Evolutionary conservation across 2,329 filamentous ascomycete species (phyloP).

Genomic region (Leptographium galeiforme): DNA sequence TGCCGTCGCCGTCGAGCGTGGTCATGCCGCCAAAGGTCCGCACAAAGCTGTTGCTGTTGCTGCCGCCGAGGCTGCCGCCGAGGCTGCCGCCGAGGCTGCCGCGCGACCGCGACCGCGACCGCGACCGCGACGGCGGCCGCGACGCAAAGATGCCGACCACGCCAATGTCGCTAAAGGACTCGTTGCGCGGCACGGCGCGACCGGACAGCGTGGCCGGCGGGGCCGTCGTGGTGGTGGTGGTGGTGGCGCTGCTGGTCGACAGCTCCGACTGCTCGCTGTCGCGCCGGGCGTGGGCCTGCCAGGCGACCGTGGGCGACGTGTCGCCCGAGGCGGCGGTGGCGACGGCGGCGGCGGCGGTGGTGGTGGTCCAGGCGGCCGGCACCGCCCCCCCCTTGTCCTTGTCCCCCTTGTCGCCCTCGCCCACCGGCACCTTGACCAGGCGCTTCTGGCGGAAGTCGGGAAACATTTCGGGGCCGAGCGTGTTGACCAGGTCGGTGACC

Average conservation of each 20-base stretch:
- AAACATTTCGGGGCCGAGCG: constrained; percentile 88
- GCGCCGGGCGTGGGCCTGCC: constrained; percentile 6
- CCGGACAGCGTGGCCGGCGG: constrained; percentile 37
- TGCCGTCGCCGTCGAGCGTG: constrained; percentile 50
- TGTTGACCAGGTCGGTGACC: constrained; percentile 88
- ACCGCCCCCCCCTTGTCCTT: too few relatives aligned
- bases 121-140: constrained; percentile 61
- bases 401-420: constrained; percentile 14
- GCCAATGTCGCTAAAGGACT: constrained; percentile 84
- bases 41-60: constrained; percentile 28
- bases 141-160: constrained; percentile 84
- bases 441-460: constrained; percentile 80
- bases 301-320: background rate
- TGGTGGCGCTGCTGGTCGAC: constrained; percentile 20
- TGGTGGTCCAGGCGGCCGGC: too few relatives aligned
- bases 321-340: background rate
- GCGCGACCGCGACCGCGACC: constrained; percentile 61
- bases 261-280: constrained; percentile 29
- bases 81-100: constrained; percentile 57
- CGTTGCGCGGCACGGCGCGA: constrained; percentile 60
- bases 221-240: constrained; percentile 10
- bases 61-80: constrained; percentile 57
- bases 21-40: constrained; percentile 46
- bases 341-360: background rate
- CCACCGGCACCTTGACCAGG: constrained; percentile 46